phyloP scores from a whole-genome alignment of 2,329 filamentous ascomycete species.

The Penicillium hesseltinei region DNA sequence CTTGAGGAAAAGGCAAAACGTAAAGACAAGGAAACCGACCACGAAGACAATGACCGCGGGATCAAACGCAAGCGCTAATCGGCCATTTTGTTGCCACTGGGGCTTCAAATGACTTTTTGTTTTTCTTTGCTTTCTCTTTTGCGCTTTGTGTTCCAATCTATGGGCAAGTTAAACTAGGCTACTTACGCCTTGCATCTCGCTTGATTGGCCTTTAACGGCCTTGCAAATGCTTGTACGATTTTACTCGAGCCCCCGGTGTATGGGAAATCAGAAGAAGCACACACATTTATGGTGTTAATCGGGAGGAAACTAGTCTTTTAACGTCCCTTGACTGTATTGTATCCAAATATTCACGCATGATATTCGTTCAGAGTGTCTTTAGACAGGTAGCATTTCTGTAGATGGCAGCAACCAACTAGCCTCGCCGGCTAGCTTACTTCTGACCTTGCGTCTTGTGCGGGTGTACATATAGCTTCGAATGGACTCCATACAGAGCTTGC shows the following conservation, averaged over 20 bases:
- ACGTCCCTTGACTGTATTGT: conserved; percentile 1
- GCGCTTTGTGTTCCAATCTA: background rate
- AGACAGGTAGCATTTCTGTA: background rate
- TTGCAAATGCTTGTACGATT: background rate
- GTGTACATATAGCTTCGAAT: background rate
- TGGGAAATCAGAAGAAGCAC: background rate
- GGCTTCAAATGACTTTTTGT: background rate
- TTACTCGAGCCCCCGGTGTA: background rate
- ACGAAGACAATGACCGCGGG: conserved; percentile 57
- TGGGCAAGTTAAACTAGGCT: background rate
- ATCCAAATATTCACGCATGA: background rate
- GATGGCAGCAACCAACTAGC: background rate
- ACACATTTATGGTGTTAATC: background rate
- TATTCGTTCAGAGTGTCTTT: background rate
- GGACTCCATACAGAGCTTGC: background rate
- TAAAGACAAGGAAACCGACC: conserved; percentile 58
- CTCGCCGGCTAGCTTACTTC: background rate
- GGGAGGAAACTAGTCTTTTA: background rate
- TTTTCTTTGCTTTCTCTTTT: conserved; percentile 1
- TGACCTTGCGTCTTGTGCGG: background rate
- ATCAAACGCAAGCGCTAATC: conserved; percentile 72
- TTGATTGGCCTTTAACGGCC: background rate
- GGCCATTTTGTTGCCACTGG: background rate
- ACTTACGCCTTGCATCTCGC: background rate
- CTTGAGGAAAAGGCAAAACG: conserved; percentile 78